Evolutionary conservation across 306 rosid genomes (phyloP), one percentile per base, ranked within the genome.

Genomic region (Argentina anserina): DNA sequence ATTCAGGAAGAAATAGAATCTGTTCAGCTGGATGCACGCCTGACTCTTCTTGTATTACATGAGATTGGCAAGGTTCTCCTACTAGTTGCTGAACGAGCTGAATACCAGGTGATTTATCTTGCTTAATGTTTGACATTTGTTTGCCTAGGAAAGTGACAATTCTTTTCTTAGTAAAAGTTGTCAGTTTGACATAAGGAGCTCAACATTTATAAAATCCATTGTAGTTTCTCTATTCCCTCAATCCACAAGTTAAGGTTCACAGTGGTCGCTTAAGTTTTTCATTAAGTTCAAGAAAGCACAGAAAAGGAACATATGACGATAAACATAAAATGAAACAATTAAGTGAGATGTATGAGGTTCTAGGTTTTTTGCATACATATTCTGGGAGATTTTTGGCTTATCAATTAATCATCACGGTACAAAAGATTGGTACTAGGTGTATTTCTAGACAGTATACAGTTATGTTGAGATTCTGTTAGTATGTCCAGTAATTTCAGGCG

Each of bases 1-100:
- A 86, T 95, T 65, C 97, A 91, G 81, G 97, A 95, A 79, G 99
- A 95, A 87, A 88, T 95, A 72, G 97, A 95, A 82, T 81, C 93
- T 81, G 99, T 90, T 82, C 99, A 91, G 85, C 33, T 88, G 83
- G 99, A 94, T 73, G 96, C 91, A 46, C 97, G 88, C 37, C 81
- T 95, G 78, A 95, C 99, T 47, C 99, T 95, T 84, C 97, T 95
- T 70, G 97, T 95, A 72, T 82, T 95, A 78, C 97, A 81, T 80
- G 97, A 95, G 86, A 90, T 91, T 81, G 95, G 99, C 84, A 95
- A 95, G 88, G 96, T 86, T 78, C 84, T 95, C 81, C 88, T 81
- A 55, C 89, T 91, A 67, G 87, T 95, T 25, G 88, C 97, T 14
- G 82, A 95, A 79, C 88, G 97, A 73, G 84, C 92, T 75, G 99